These are phyloP conservation scores for Solanum ahanhuiri DNA, from an alignment of 257 asterid species.

Conservation along the genomic window DNA sequence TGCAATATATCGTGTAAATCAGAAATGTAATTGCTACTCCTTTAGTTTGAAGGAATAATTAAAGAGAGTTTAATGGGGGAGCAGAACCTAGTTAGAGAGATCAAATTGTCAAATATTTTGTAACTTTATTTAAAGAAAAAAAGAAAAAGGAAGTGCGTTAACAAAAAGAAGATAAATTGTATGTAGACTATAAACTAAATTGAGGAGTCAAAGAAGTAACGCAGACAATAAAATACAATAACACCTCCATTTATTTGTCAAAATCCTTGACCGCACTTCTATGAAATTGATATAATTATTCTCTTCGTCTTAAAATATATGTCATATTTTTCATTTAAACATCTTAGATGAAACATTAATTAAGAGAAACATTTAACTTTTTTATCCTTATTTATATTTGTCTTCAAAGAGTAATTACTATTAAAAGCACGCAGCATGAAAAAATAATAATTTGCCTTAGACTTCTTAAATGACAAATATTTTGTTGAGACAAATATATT, in stretches of 20 bases:
- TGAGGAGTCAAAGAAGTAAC: neutral
- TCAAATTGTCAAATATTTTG: neutral
- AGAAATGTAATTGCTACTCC: neutral
- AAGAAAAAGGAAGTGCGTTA: neutral
- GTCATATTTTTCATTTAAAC: neutral
- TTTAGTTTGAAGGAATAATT: neutral
- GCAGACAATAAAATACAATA: neutral
- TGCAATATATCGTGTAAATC: neutral
- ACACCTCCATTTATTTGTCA: neutral
- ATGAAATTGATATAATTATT: neutral
- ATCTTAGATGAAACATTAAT: neutral
- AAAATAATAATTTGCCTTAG: neutral
- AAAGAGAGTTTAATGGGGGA: neutral
- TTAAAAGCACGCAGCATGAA: neutral
- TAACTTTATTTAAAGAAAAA: neutral
- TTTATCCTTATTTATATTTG: neutral
- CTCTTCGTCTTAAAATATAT: neutral
- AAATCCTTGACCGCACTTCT: neutral
- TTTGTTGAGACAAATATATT: neutral
- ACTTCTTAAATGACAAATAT: neutral
- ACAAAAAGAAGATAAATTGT: neutral
- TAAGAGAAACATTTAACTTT: neutral
- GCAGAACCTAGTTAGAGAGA: neutral
- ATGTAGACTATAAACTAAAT: neutral
- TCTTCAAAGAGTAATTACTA: neutral